Evolutionary conservation across 305 asterid species (phyloP).

Genomic region (Fraxinus floribunda): DNA sequence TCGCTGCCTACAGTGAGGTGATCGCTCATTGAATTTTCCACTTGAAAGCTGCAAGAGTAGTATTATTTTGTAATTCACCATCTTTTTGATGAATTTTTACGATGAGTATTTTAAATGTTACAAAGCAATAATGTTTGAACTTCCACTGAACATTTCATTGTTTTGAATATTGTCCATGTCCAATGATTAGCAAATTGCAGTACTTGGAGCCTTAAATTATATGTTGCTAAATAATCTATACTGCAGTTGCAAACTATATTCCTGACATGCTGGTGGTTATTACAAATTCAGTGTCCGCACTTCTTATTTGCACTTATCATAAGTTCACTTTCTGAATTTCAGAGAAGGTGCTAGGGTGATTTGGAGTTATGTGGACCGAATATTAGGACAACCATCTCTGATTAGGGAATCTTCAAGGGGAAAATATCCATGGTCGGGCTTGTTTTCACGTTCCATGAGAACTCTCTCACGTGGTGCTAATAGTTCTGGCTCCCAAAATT

Average conservation of each 20-base stretch:
- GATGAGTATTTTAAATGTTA: background rate
- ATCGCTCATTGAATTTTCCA: background rate
- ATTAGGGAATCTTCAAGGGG: conserved; percentile 96
- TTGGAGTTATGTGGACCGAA: conserved; percentile 97
- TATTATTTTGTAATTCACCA: background rate
- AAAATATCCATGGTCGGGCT: conserved; percentile 93
- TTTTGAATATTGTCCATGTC: background rate
- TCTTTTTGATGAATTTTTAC: background rate
- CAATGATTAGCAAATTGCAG: background rate
- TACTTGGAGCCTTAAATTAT: background rate
- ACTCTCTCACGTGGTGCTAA: conserved; percentile 13
- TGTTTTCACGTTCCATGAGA: conserved; percentile 51
- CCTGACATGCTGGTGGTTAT: background rate
- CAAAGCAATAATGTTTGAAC: background rate
- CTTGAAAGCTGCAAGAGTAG: background rate
- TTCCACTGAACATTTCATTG: background rate
- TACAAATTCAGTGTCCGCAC: background rate
- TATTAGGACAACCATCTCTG: conserved; percentile 91
- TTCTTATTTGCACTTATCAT: conserved; percentile 16
- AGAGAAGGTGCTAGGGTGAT: conserved; percentile 96
- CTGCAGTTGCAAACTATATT: background rate
- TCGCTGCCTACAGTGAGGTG: background rate
- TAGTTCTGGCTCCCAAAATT: conserved; percentile 40
- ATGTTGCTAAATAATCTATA: background rate
- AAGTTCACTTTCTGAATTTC: conserved; percentile 35